Evolutionary conservation across 139 green algal genomes (phyloP).

Genomic region (Micractinium sp.): DNA sequence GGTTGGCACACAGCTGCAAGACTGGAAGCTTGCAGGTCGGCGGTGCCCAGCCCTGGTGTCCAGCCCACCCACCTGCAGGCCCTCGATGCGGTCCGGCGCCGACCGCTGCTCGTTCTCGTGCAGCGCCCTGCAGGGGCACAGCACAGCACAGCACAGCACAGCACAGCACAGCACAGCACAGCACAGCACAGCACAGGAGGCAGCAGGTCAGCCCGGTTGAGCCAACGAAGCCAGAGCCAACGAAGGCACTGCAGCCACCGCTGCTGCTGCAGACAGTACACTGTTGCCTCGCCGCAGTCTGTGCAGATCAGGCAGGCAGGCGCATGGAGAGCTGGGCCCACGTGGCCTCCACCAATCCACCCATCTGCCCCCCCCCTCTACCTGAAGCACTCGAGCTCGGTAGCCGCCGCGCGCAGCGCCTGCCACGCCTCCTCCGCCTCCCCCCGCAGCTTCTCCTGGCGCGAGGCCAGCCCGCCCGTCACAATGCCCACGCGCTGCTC

Average conservation of each 20-base stretch:
- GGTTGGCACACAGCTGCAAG: no score
- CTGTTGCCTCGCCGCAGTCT: no score
- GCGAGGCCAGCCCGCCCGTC: constrained; percentile 62
- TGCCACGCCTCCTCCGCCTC: constrained; percentile 47
- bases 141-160: not conserved
- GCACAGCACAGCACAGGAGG: not conserved
- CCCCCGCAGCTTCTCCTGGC: constrained; percentile 51
- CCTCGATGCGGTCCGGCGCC: constrained; percentile 61
- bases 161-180: not conserved
- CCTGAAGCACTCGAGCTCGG: constrained; percentile 36
- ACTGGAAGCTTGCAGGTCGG: not conserved
- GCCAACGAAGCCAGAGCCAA: no score
- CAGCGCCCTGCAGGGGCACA: constrained; percentile 53
- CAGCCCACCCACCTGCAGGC: constrained; percentile 31
- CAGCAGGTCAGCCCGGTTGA: not conserved
- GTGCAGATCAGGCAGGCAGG: no score
- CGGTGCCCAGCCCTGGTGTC: not conserved
- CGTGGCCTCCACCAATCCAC: not conserved
- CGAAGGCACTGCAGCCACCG: no score
- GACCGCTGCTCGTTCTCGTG: constrained; percentile 70
- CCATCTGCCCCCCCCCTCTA: not conserved
- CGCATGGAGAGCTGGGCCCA: no score
- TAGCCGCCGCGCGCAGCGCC: constrained; percentile 1
- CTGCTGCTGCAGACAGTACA: no score
- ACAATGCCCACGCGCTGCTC: constrained; percentile 70